Conservation (phyloP, 2,329 filamentous ascomycete genomes). For the Colletotrichum plurivorum region DNA sequence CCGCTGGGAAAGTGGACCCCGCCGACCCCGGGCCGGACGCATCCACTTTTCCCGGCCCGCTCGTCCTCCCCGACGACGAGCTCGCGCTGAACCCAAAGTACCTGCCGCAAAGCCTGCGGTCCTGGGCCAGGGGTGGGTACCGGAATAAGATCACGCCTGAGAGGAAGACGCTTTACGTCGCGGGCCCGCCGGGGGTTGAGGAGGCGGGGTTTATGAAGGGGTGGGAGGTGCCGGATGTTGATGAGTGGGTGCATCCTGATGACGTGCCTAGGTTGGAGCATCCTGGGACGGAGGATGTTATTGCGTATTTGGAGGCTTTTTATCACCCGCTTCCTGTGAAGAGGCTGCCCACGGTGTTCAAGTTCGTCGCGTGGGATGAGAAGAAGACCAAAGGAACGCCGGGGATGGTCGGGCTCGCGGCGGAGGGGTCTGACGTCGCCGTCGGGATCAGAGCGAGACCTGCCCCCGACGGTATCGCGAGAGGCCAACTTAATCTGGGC, state of each 20-base stretch:
- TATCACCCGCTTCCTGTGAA: conserved; percentile 70
- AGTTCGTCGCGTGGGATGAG: conserved; percentile 65
- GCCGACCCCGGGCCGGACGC: conserved; percentile 40
- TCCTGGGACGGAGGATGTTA: conserved; percentile 48
- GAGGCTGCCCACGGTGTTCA: conserved; percentile 53
- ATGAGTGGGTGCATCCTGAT: neutral
- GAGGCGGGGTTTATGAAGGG: conserved; percentile 52
- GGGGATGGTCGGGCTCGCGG: conserved; percentile 59
- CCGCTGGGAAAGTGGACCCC: conserved; percentile 45
- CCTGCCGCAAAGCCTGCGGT: conserved; percentile 65
- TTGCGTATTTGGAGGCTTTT: conserved; percentile 58
- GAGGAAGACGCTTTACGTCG: conserved; percentile 69
- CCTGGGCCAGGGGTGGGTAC: conserved; percentile 61
- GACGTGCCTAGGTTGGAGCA: conserved; percentile 38
- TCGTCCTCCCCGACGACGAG: conserved; percentile 73
- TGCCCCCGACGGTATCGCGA: conserved; percentile 61
- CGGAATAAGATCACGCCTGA: conserved; percentile 64
- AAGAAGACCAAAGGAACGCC: neutral
- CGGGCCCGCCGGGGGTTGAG: conserved; percentile 58
- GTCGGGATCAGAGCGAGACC: conserved; percentile 67
- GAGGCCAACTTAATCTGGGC: conserved; percentile 69
- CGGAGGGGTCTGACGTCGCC: conserved; percentile 48
- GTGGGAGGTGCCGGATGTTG: conserved; percentile 56
- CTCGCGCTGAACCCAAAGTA: conserved; percentile 67
- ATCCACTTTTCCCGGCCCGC: conserved; percentile 67